Evolutionary conservation across 257 asterid genomes (phyloP).

Genomic region (Ophiorrhiza pumila): DNA sequence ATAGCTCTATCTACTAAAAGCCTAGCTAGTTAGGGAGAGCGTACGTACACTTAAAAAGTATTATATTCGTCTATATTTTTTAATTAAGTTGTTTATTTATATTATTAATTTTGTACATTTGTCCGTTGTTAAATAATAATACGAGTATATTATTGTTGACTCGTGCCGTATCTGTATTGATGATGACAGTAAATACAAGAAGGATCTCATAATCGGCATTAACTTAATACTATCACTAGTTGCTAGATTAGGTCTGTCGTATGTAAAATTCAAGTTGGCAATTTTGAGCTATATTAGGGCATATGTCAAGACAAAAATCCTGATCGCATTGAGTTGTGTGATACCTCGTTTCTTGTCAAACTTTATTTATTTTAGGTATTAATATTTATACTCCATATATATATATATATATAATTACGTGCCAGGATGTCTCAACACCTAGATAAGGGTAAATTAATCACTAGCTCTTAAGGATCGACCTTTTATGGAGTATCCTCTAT

Average conservation of each 20-base stretch:
- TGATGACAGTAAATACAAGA: conserved; percentile 10
- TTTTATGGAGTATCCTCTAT: not conserved
- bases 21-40: too few relatives aligned
- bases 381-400: conserved; percentile 13
- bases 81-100: not conserved
- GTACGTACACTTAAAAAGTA: too few relatives aligned
- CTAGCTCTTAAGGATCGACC: not conserved
- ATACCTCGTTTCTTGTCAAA: conserved; percentile 28
- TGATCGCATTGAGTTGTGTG: conserved; percentile 40
- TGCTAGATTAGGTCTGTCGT: conserved; percentile 8
- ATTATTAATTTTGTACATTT: not conserved
- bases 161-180: not conserved
- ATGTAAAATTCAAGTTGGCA: conserved; percentile 13
- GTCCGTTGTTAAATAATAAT: not conserved
- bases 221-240: not conserved
- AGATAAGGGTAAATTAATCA: not conserved
- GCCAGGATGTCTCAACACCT: conserved; percentile 16
- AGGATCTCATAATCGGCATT: not conserved
- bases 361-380: conserved; percentile 3
- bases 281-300: conserved; percentile 15
- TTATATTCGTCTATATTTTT: not conserved
- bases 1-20: not conserved
- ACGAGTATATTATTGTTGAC: not conserved
- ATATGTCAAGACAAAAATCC: conserved; percentile 29
- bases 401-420: too few relatives aligned